Conservation (phyloP, 371 early-diverging fungal genomes). For the Encephalitozoon cuniculi region DNA sequence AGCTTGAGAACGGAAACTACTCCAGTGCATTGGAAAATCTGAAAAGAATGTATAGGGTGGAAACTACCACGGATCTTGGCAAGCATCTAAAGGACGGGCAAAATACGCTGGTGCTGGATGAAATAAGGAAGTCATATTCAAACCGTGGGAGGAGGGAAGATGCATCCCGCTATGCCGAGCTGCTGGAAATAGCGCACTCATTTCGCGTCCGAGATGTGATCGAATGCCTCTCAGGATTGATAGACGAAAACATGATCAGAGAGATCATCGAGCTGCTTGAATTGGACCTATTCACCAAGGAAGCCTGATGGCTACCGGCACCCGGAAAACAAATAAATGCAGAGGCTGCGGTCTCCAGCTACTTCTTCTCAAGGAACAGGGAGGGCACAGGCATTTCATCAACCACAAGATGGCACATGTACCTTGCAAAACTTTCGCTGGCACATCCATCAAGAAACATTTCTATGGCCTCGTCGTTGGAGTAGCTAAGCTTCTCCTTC, state of each 20-base stretch:
- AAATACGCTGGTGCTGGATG: background rate
- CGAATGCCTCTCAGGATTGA: background rate
- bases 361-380: background rate
- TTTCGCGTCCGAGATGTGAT: background rate
- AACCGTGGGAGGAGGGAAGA: background rate
- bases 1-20: background rate
- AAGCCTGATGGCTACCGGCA: background rate
- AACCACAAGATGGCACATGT: conserved; percentile 19
- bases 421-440: conserved; percentile 11
- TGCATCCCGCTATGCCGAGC: background rate
- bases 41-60: background rate
- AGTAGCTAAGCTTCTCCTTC: background rate
- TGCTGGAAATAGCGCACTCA: background rate
- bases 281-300: background rate
- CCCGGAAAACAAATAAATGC: no score
- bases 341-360: background rate
- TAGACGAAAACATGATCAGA: background rate
- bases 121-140: background rate
- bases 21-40: background rate
- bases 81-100: background rate
- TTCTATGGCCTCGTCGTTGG: conserved; percentile 1
- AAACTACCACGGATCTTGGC: background rate
- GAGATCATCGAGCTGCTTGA: background rate
- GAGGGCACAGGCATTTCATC: conserved; percentile 21
- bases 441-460: conserved; percentile 5